Conservation (phyloP, 1,284 basidiomycete genomes). For the Cryptococcus sp. region DNA sequence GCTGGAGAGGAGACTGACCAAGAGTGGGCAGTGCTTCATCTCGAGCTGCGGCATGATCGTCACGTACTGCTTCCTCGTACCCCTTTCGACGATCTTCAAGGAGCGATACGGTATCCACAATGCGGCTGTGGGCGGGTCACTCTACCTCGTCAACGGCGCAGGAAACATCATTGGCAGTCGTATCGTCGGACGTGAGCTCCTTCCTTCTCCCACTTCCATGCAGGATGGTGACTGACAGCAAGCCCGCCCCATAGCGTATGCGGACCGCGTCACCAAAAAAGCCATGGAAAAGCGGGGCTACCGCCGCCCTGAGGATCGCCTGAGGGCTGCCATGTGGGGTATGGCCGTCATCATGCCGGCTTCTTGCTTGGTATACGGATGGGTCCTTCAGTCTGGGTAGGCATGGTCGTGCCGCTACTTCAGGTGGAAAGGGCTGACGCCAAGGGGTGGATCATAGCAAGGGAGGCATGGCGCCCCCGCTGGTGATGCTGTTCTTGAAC, state of each 20-base stretch:
- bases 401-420: neutral
- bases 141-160: constrained; percentile 60
- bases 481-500: constrained; percentile 49
- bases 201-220: neutral
- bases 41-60: constrained; percentile 36
- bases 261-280: constrained; percentile 55
- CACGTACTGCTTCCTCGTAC: constrained; percentile 31
- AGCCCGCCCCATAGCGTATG: constrained; percentile 43
- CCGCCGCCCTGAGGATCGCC: constrained; percentile 61
- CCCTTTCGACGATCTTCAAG: constrained; percentile 38
- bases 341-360: constrained; percentile 53
- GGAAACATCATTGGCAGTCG: constrained; percentile 62
- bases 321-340: constrained; percentile 56
- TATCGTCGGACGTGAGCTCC: constrained; percentile 53
- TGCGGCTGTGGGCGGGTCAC: constrained; percentile 59
- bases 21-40: constrained; percentile 23
- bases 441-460: neutral
- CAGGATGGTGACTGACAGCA: neutral
- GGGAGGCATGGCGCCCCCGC: constrained; percentile 45
- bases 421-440: neutral
- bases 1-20: neutral
- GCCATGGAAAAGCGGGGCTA: constrained; percentile 55
- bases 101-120: constrained; percentile 60
- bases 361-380: constrained; percentile 45
- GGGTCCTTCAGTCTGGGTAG: constrained; percentile 35